These are phyloP conservation scores for Calycina herbarum DNA, from an alignment of 2,329 filamentous ascomycete species.

Conservation along the genomic window DNA sequence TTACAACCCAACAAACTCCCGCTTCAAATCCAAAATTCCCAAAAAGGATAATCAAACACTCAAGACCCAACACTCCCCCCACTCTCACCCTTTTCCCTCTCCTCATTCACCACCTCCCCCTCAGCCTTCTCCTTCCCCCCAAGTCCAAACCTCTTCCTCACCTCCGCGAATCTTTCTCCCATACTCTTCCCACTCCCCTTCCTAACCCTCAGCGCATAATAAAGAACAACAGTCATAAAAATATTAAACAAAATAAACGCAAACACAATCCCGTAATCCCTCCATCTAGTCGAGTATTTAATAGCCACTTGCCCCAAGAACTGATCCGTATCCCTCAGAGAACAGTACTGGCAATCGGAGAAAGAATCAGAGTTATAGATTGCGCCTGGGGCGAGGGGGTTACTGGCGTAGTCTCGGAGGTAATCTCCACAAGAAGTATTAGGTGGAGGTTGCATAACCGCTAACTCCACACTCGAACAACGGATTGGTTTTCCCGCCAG, in stretches of 20 bases:
- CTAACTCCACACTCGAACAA: slow-evolving; percentile 70
- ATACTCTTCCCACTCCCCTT: slow-evolving; percentile 16
- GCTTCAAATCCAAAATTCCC: too few relatives aligned
- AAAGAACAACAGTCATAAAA: slow-evolving; percentile 51
- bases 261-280: slow-evolving; percentile 66
- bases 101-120: neutral
- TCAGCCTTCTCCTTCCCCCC: neutral
- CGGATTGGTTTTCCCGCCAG: slow-evolving; percentile 65
- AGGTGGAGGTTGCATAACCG: slow-evolving; percentile 60
- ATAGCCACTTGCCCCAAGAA: slow-evolving; percentile 52
- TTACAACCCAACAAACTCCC: too few relatives aligned
- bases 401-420: slow-evolving; percentile 49
- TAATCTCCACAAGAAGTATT: slow-evolving; percentile 61
- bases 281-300: slow-evolving; percentile 61
- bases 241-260: slow-evolving; percentile 59
- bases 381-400: too few relatives aligned
- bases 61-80: neutral
- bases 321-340: slow-evolving; percentile 52
- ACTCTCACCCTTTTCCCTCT: neutral
- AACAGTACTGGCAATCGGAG: slow-evolving; percentile 57
- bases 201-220: slow-evolving; percentile 48
- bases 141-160: neutral
- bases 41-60: neutral
- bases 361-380: slow-evolving; percentile 47
- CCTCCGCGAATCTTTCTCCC: neutral